phyloP scores from a whole-genome alignment of 2,329 filamentous ascomycete genomes.

The Fusarium denticulatum region DNA sequence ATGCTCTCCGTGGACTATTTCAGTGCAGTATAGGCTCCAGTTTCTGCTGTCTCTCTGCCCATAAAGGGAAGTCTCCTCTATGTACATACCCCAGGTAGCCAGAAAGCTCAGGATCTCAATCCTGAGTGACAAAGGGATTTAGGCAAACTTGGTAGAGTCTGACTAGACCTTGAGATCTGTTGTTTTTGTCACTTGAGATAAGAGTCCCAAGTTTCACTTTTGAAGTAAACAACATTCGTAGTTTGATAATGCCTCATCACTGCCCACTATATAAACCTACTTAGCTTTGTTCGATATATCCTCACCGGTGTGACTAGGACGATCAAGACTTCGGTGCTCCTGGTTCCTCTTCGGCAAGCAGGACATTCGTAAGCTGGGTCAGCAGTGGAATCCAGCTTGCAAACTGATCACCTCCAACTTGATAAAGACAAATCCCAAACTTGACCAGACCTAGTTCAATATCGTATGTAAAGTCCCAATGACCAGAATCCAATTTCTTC shows the following conservation, averaged over 20 bases:
- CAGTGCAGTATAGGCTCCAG: fast-evolving
- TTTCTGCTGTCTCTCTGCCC: fast-evolving
- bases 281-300: too few species aligned
- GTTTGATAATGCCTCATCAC: background rate
- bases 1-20: fast-evolving
- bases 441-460: background rate
- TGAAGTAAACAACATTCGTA: too few species aligned
- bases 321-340: fast-evolving
- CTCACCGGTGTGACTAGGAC: too few species aligned
- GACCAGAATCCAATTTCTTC: too few species aligned
- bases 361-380: background rate
- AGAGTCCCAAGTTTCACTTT: too few species aligned
- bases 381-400: background rate
- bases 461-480: too few species aligned
- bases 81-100: too few species aligned
- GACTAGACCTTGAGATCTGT: too few species aligned
- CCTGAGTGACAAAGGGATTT: too few species aligned
- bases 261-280: fast-evolving
- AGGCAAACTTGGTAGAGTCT: too few species aligned
- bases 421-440: background rate
- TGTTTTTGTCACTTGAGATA: too few species aligned
- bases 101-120: fast-evolving
- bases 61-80: too few species aligned
- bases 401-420: background rate
- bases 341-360: background rate